Conservation (phyloP, 2,329 filamentous ascomycete species). For the Colletotrichum liaoningense region DNA sequence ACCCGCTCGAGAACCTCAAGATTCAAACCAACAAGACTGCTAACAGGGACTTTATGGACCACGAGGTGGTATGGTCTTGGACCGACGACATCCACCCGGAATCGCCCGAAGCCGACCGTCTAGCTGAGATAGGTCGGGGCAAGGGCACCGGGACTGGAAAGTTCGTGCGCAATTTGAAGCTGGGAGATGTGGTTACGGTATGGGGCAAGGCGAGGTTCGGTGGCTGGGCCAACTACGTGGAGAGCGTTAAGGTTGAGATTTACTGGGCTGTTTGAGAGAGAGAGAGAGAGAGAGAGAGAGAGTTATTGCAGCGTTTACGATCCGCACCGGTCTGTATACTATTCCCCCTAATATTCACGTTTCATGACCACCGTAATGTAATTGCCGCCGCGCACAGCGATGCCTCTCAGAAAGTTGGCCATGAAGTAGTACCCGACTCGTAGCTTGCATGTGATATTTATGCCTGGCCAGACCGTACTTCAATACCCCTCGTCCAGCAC, state of each 20-base stretch:
- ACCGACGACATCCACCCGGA: constrained; percentile 59
- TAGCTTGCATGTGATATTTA: background rate
- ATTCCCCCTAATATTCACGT: background rate
- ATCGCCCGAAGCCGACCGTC: constrained; percentile 50
- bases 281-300: constrained; percentile 42
- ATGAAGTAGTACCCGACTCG: background rate
- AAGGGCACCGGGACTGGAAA: constrained; percentile 61
- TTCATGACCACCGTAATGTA: background rate
- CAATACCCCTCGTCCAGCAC: background rate
- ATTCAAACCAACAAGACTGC: constrained; percentile 62
- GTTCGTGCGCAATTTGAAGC: constrained; percentile 65
- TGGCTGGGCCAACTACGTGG: constrained; percentile 64
- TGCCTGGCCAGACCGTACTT: background rate
- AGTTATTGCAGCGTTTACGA: no score
- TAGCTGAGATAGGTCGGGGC: constrained; percentile 61
- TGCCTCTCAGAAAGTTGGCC: no score
- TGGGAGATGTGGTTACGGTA: constrained; percentile 72
- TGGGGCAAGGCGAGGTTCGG: constrained; percentile 70
- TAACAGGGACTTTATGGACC: constrained; percentile 45
- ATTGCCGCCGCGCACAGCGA: background rate
- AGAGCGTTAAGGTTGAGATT: constrained; percentile 63
- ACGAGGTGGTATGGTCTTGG: constrained; percentile 66
- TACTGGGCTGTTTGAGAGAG: constrained; percentile 64
- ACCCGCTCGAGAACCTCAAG: constrained; percentile 48
- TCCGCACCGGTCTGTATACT: background rate